Conservation (phyloP, 148 eudicot genomes). For the Spergularia bocconei region DNA sequence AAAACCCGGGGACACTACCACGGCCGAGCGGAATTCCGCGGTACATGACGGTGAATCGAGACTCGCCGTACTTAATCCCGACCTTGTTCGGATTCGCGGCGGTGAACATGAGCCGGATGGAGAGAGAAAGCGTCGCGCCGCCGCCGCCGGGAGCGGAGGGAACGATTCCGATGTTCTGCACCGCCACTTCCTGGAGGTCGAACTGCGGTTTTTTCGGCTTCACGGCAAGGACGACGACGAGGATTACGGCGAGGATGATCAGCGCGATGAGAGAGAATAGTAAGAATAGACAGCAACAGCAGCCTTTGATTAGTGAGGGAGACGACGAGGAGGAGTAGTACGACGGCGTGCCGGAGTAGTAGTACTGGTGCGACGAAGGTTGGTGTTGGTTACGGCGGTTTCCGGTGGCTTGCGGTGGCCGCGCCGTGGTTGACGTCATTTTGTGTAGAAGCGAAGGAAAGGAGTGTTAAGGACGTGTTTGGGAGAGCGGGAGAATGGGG, state of each 20-base stretch:
- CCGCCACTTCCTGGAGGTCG: conserved; percentile 77
- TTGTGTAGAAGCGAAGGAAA: no score
- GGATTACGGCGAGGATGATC: conserved; percentile 60
- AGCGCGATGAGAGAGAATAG: conserved; percentile 76
- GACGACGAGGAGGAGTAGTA: conserved; percentile 47
- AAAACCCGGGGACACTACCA: conserved; percentile 67
- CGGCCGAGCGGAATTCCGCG: conserved; percentile 74
- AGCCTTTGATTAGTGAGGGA: conserved; percentile 71
- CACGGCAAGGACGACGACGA: conserved; percentile 69
- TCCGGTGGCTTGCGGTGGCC: not conserved
- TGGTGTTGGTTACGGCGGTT: conserved; percentile 16
- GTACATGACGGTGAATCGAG: conserved; percentile 76
- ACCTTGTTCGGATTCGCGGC: conserved; percentile 87
- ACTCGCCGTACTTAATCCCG: conserved; percentile 79
- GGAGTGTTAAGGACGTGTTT: no score
- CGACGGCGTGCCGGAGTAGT: conserved; percentile 45
- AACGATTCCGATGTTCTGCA: conserved; percentile 64
- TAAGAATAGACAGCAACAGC: conserved; percentile 90
- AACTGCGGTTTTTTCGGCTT: conserved; percentile 86
- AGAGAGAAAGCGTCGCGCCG: conserved; percentile 58
- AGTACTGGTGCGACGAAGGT: conserved; percentile 31
- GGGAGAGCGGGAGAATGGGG: not conserved
- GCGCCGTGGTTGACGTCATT: conserved; percentile 14
- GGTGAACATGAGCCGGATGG: conserved; percentile 55
- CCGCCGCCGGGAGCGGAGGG: conserved; percentile 25